Percentiles rank a stretch among this genome's conserved stretches.
These are phyloP conservation scores for Amphicarpaea edgeworthii DNA, from an alignment of 306 rosid species.

Conservation along the genomic window DNA sequence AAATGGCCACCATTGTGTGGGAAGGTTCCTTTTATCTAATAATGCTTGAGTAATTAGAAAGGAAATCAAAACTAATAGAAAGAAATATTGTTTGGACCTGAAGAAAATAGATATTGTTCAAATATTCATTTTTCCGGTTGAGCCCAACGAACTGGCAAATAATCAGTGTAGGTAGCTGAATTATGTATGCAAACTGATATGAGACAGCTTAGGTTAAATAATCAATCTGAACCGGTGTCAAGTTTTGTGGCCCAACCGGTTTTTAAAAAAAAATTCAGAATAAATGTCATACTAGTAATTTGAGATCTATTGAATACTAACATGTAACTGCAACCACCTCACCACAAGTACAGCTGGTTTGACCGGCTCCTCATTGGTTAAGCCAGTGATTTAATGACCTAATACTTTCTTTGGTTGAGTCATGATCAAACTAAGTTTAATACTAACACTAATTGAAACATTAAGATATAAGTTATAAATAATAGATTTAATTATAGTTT, in stretches of 20 bases:
- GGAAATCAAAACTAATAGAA: background rate
- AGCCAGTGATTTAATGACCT: background rate
- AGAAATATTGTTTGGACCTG: background rate
- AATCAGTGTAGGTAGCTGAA: too few species aligned
- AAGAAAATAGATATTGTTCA: background rate
- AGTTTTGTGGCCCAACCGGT: background rate
- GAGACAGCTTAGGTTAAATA: background rate
- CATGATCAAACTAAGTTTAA: background rate
- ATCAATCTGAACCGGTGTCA: background rate
- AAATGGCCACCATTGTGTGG: background rate
- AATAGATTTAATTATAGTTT: too few species aligned
- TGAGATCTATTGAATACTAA: background rate
- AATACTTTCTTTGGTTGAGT: background rate
- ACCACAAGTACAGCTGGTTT: background rate
- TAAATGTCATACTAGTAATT: background rate
- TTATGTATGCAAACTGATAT: background rate
- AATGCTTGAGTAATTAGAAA: constrained; percentile 15
- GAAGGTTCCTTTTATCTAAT: constrained; percentile 17
- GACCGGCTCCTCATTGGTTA: background rate
- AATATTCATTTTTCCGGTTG: constrained; percentile 5
- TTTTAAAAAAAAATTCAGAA: background rate
- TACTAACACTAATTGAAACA: background rate
- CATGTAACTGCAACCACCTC: background rate
- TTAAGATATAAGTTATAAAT: too few species aligned
- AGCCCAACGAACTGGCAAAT: background rate